These are phyloP conservation scores for Citrullus mucosospermus DNA, from an alignment of 306 rosid species.

Conservation along the genomic window DNA sequence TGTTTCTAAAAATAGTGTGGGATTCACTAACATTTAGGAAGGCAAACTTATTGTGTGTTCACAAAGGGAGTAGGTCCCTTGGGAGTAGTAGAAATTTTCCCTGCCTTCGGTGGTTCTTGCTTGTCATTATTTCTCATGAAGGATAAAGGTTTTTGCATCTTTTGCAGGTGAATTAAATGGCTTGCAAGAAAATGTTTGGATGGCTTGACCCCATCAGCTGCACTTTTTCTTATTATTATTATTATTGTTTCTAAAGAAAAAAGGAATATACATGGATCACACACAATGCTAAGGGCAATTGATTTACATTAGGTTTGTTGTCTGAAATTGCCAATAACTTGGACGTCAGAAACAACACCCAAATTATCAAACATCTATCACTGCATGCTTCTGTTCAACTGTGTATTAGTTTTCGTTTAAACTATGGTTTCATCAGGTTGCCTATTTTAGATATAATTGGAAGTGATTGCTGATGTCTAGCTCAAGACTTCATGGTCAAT, in stretches of 20 bases:
- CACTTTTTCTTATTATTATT: not conserved
- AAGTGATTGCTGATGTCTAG: not conserved
- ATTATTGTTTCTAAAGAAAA: not conserved
- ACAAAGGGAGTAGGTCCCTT: no score
- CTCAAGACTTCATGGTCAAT: not conserved
- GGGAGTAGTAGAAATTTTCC: no score
- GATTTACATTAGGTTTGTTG: not conserved
- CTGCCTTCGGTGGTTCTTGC: not conserved
- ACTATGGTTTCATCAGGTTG: not conserved
- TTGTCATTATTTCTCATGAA: not conserved
- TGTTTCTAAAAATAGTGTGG: no score
- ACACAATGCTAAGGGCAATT: not conserved
- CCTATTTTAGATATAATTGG: not conserved
- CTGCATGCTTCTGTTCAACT: not conserved
- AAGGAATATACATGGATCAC: not conserved
- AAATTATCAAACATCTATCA: not conserved
- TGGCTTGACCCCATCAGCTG: constrained; percentile 4
- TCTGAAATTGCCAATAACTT: not conserved
- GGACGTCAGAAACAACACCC: not conserved
- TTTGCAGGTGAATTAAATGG: constrained; percentile 4
- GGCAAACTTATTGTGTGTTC: no score
- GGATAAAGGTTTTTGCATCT: not conserved
- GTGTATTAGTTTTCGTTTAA: not conserved
- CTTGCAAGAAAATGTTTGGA: not conserved
- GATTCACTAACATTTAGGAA: no score